Evolutionary conservation across 768 basidiomycete genomes (phyloP).

Genomic region (Hirschioporus abietinus): DNA sequence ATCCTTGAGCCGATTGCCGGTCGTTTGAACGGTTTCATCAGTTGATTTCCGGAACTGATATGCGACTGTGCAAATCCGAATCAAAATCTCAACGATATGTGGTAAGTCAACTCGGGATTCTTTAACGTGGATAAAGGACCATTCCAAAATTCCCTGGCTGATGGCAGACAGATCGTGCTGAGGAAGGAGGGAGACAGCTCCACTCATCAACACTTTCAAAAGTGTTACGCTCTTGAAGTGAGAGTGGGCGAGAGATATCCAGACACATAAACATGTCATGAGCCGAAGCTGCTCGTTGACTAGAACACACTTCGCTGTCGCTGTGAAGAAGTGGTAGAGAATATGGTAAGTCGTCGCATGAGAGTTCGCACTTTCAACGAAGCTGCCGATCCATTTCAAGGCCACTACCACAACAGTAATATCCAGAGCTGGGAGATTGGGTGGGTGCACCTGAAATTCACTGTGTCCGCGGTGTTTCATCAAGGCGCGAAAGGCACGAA

Average conservation of each 20-base stretch:
- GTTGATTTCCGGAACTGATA: constrained; percentile 43
- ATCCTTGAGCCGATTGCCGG: constrained; percentile 44
- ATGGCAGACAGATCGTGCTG: constrained; percentile 63
- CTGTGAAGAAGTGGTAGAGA: constrained; percentile 64
- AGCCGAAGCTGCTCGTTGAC: constrained; percentile 81
- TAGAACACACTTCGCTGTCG: constrained; percentile 59
- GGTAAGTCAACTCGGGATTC: constrained; percentile 35
- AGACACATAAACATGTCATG: constrained; percentile 66
- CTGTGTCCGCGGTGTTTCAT: constrained; percentile 45
- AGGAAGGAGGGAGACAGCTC: constrained; percentile 56
- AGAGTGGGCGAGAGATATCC: constrained; percentile 56
- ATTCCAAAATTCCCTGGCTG: constrained; percentile 74
- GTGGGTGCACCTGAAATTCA: constrained; percentile 49
- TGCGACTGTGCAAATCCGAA: constrained; percentile 59
- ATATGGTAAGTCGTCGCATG: constrained; percentile 73
- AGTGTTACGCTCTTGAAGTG: constrained; percentile 55
- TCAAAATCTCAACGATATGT: constrained; percentile 58
- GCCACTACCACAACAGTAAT: constrained; percentile 47
- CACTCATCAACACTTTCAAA: constrained; percentile 63
- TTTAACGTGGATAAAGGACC: constrained; percentile 54
- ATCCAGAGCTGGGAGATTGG: constrained; percentile 60
- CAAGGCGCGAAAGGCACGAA: constrained; percentile 43
- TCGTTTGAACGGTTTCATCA: constrained; percentile 23
- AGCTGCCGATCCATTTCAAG: constrained; percentile 52
- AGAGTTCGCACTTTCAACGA: constrained; percentile 35